Evolutionary conservation across 805 yeast species (phyloP), one percentile per base, ranked within the genome.

Genomic region (Trichomonascus vanleenenianus): DNA sequence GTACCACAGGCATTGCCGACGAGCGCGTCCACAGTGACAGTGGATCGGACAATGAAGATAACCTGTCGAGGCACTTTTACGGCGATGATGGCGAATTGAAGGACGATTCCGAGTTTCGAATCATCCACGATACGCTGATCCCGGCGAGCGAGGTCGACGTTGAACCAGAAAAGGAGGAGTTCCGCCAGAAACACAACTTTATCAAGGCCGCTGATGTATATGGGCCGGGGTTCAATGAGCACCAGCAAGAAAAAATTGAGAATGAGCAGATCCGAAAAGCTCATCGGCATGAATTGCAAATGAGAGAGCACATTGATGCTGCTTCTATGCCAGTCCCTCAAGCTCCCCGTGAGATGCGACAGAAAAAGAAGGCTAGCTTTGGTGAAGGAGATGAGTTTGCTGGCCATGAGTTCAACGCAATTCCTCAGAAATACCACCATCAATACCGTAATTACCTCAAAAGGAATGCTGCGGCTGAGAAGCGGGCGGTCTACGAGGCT

Each of bases 1-100:
- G 49, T 37, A 45, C 50, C n/a, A 47, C 53, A 9, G 54, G 54
- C 20, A 39, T 52, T n/a, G 50, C 39, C 10, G 52, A 44, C 27
- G 50, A 15, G 12, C 30, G 40, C 7, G 42, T 30, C 5, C 25
- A 10, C 4, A 16, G 45, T 6, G 47, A 45, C 19, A 19, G 20
- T 3, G 40, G 30, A 20, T 42, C 51, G 14, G 52, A 45, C 31
- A 32, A 42, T 12, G 49, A 43, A 8, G 41, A 42, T 15, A 39
- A 27, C n/a, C 14, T 46, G n/a, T 45, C 40, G 37, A 49, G 47
- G 7, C 10, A 39, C 14, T 40, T 37, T 38, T 49, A 41, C 36
- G 51, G 45, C 2, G 45, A 37, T 18, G 49, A 50, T 27, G 45
- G 44, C 18, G 19, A 16, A n/a, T 30, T 45, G 25, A 42, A 42